A percentile compares a stretch with the other conserved stretches of the same genome.
Evolutionary conservation across 1,284 basidiomycete genomes (phyloP).

Genomic region (Sparassis latifolia): DNA sequence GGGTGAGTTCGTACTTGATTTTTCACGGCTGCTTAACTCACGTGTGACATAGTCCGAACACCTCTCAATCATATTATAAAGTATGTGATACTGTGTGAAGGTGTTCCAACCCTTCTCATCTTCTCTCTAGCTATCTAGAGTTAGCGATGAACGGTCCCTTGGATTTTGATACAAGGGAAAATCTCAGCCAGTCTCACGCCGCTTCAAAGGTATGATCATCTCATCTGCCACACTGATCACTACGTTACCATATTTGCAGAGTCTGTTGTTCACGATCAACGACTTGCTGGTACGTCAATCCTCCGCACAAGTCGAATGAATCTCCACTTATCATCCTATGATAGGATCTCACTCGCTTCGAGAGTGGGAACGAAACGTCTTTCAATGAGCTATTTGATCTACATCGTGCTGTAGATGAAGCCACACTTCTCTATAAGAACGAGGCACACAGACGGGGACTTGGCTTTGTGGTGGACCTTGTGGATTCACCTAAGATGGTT

Average conservation of each 20-base stretch:
- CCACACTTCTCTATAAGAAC: slow-evolving; percentile 54
- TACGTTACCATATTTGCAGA: slow-evolving; percentile 28
- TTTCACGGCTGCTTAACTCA: not conserved
- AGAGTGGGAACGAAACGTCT: slow-evolving; percentile 75
- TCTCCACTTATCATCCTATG: not conserved
- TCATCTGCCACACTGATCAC: not conserved
- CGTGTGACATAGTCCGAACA: slow-evolving; percentile 48
- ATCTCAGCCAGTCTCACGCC: slow-evolving; percentile 72
- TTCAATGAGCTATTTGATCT: slow-evolving; percentile 83
- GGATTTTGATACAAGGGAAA: slow-evolving; percentile 74
- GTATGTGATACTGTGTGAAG: slow-evolving; percentile 23
- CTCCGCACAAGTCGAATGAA: slow-evolving; percentile 5
- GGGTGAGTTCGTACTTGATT: slow-evolving; percentile 36
- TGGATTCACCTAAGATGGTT: slow-evolving; percentile 50
- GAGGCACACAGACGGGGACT: slow-evolving; percentile 70
- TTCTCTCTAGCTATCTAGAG: slow-evolving; percentile 64
- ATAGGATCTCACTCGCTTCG: slow-evolving; percentile 76
- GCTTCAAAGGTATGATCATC: slow-evolving; percentile 61
- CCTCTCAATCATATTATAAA: slow-evolving; percentile 76
- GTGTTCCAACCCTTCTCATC: slow-evolving; percentile 1
- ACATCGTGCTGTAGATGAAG: slow-evolving; percentile 60
- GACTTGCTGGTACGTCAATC: slow-evolving; percentile 57
- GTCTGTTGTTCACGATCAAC: slow-evolving; percentile 78
- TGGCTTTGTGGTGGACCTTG: slow-evolving; percentile 54
- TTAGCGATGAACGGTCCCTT: slow-evolving; percentile 78